These are phyloP conservation scores for Truncatella angustata DNA, from an alignment of 2,329 filamentous ascomycete genomes.

Conservation along the genomic window DNA sequence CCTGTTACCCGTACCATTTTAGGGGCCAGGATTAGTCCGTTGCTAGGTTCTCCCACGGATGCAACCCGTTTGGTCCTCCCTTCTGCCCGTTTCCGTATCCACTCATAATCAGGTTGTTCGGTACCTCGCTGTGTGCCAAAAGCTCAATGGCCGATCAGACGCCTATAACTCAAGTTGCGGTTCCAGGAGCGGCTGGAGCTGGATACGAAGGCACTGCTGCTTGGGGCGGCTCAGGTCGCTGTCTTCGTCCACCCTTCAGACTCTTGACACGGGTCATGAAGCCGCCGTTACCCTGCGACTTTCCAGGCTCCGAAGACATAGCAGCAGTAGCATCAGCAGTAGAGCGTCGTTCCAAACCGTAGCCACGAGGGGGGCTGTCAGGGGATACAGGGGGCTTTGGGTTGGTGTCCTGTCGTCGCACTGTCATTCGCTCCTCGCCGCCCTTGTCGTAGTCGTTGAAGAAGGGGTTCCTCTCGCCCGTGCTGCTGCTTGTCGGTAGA, in stretches of 20 bases:
- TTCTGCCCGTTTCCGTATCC: too few species aligned
- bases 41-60: too few species aligned
- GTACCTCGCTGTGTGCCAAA: too few species aligned
- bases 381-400: conserved; percentile 41
- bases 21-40: background rate
- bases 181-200: conserved; percentile 13
- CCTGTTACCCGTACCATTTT: background rate
- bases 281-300: conserved; percentile 48
- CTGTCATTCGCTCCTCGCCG: conserved; percentile 49
- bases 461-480: conserved; percentile 70
- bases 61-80: too few species aligned
- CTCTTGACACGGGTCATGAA: conserved; percentile 80
- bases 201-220: conserved; percentile 16
- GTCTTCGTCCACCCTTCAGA: conserved; percentile 68
- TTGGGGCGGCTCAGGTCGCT: conserved; percentile 33
- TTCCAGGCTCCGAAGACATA: conserved; percentile 30
- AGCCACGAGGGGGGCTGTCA: conserved; percentile 56
- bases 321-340: conserved; percentile 54
- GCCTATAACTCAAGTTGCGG: background rate
- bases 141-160: too few species aligned
- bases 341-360: conserved; percentile 59
- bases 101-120: too few species aligned
- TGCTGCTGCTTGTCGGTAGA: conserved; percentile 29
- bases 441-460: conserved; percentile 71
- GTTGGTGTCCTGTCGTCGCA: conserved; percentile 36